Conservation (phyloP, 495 filamentous ascomycete genomes). For the Podospora didyma region DNA sequence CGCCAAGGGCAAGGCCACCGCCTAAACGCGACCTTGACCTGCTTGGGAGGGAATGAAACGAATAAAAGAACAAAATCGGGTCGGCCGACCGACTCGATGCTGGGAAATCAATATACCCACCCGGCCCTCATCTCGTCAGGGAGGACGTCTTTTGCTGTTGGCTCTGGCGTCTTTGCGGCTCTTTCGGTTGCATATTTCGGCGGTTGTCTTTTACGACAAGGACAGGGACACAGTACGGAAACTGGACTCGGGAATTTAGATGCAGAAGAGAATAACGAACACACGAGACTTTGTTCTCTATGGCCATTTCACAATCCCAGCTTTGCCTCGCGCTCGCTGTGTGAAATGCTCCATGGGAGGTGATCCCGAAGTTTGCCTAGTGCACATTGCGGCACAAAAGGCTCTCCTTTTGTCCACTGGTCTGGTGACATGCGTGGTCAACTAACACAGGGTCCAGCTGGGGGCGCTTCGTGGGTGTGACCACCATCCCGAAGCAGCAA, state of each 20-base stretch:
- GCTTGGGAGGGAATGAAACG: conserved; percentile 7
- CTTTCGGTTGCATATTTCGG: conserved; percentile 19
- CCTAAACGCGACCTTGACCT: conserved; percentile 13
- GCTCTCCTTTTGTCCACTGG: conserved; percentile 5
- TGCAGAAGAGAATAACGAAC: conserved; percentile 27
- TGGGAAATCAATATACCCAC: neutral
- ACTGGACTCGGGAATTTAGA: conserved; percentile 23
- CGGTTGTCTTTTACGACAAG: conserved; percentile 11
- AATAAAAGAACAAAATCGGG: conserved; percentile 14
- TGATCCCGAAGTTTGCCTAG: conserved; percentile 51
- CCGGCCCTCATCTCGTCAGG: neutral
- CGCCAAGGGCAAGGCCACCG: conserved; percentile 39
- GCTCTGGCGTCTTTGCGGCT: conserved; percentile 27
- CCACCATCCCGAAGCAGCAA: conserved; percentile 1
- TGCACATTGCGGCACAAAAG: conserved; percentile 14
- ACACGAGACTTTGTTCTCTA: conserved; percentile 48
- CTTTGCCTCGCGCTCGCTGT: conserved; percentile 39
- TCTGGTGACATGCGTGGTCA: neutral
- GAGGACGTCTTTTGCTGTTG: conserved; percentile 5
- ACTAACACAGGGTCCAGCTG: no score
- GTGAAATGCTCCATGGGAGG: conserved; percentile 64
- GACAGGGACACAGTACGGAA: conserved; percentile 15
- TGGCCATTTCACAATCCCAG: conserved; percentile 53
- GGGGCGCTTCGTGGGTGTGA: neutral
- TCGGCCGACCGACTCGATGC: neutral